Percentiles rank a stretch among this genome's conserved stretches.
Conservation (phyloP, 352 stramenopile genomes). For the Pilasporangium apinafurcum region DNA sequence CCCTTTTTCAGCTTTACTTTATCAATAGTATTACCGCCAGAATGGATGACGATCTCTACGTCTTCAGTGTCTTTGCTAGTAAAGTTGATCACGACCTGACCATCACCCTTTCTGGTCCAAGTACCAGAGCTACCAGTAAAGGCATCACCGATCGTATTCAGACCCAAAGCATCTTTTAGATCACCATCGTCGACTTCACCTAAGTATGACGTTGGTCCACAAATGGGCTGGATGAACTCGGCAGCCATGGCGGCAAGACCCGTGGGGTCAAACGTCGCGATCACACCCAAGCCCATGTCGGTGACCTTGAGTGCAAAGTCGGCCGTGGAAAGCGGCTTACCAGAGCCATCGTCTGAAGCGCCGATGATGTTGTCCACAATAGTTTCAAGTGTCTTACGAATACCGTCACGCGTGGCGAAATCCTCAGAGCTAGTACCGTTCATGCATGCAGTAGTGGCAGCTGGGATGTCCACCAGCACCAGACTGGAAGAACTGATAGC, state of each 20-base stretch:
- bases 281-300: slow-evolving; percentile 27
- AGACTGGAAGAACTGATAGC: slow-evolving; percentile 30
- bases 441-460: slow-evolving; percentile 34
- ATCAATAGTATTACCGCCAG: slow-evolving; percentile 21
- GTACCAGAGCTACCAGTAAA: slow-evolving; percentile 30
- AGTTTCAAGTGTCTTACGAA: slow-evolving; percentile 44
- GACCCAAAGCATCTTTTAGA: slow-evolving; percentile 25
- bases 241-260: slow-evolving; percentile 34
- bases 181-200: slow-evolving; percentile 51
- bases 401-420: slow-evolving; percentile 34
- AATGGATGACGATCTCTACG: slow-evolving; percentile 37
- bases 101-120: slow-evolving; percentile 37
- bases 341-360: slow-evolving; percentile 14
- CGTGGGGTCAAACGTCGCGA: slow-evolving; percentile 42
- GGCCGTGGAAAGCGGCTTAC: slow-evolving; percentile 20
- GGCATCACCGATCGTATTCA: slow-evolving; percentile 28
- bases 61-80: slow-evolving; percentile 28
- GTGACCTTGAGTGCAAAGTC: slow-evolving; percentile 34
- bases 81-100: slow-evolving; percentile 32
- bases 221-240: slow-evolving; percentile 56
- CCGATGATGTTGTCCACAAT: slow-evolving; percentile 54
- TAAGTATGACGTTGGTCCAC: slow-evolving; percentile 43
- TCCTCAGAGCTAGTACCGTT: slow-evolving; percentile 22
- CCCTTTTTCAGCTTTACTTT: slow-evolving; percentile 26
- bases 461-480: slow-evolving; percentile 37